These are phyloP conservation scores for Cardamine occulta DNA, from an alignment of 345 rosid genomes.

Conservation along the genomic window DNA sequence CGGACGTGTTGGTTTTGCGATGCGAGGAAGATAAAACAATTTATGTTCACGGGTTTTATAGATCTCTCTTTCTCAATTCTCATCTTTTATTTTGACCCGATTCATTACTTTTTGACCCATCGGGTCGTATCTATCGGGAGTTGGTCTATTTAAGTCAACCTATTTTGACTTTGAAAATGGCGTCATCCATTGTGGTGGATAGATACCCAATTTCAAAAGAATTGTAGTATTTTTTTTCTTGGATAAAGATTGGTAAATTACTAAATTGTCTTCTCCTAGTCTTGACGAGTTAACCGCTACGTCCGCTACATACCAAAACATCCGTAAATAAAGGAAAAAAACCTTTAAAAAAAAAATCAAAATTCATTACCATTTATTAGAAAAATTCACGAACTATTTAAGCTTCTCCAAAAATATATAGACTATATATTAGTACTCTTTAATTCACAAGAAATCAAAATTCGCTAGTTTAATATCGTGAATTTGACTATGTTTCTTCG, in stretches of 20 bases:
- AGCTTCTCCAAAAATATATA: too few species aligned
- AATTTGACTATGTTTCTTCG: too few species aligned
- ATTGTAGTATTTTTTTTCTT: neutral
- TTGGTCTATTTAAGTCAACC: slow-evolving; percentile 1
- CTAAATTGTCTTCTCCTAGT: neutral
- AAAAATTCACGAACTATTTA: too few species aligned
- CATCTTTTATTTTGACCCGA: slow-evolving; percentile 9
- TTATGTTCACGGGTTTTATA: slow-evolving; percentile 6
- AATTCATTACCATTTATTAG: too few species aligned
- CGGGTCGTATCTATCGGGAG: neutral
- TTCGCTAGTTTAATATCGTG: too few species aligned
- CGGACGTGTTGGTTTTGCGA: slow-evolving; percentile 11
- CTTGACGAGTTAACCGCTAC: neutral
- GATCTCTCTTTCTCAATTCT: neutral
- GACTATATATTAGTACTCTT: too few species aligned
- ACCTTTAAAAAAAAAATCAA: too few species aligned
- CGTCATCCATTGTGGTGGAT: neutral
- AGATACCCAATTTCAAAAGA: neutral
- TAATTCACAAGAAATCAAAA: too few species aligned
- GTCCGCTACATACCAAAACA: neutral
- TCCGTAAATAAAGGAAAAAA: neutral
- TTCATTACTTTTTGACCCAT: neutral
- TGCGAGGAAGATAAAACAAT: neutral
- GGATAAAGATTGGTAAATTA: neutral
- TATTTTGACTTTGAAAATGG: neutral